These are phyloP conservation scores for Puya raimondii DNA, from an alignment of 176 grass and related monocot genomes.

Conservation along the genomic window DNA sequence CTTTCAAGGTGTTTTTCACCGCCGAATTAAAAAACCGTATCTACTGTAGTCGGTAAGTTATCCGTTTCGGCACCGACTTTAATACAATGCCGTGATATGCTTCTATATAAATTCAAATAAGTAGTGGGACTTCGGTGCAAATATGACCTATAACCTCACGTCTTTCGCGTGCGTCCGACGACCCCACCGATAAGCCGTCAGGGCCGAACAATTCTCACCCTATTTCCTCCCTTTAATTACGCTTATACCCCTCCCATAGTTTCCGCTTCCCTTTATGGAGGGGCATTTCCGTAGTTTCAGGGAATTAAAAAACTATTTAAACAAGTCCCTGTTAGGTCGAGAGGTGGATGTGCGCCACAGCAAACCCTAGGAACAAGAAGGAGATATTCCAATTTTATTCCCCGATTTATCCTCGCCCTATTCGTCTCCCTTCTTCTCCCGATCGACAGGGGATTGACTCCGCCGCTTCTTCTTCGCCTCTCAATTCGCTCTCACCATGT, in stretches of 20 bases:
- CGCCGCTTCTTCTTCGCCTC: background rate
- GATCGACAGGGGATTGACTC: background rate
- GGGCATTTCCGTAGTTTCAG: background rate
- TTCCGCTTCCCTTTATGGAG: background rate
- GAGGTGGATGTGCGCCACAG: background rate
- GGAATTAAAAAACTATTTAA: background rate
- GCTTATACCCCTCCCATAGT: background rate
- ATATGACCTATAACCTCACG: too few relatives aligned
- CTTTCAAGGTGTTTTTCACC: too few relatives aligned
- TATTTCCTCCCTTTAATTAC: background rate
- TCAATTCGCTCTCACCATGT: background rate
- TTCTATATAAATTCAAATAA: too few relatives aligned
- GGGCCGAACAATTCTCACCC: background rate
- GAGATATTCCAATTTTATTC: background rate
- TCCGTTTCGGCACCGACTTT: too few relatives aligned
- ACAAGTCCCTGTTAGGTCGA: background rate
- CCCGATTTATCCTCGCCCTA: background rate
- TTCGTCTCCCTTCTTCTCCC: too few relatives aligned
- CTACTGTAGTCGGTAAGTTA: too few relatives aligned
- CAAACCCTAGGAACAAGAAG: constrained; percentile 5
- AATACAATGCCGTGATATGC: too few relatives aligned
- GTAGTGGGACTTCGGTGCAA: too few relatives aligned
- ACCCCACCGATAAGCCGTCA: background rate
- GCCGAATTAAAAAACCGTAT: too few relatives aligned
- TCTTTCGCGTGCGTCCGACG: too few relatives aligned